Evolutionary conservation across 768 basidiomycete species (phyloP).

Genomic region (Tulasnella sp.): DNA sequence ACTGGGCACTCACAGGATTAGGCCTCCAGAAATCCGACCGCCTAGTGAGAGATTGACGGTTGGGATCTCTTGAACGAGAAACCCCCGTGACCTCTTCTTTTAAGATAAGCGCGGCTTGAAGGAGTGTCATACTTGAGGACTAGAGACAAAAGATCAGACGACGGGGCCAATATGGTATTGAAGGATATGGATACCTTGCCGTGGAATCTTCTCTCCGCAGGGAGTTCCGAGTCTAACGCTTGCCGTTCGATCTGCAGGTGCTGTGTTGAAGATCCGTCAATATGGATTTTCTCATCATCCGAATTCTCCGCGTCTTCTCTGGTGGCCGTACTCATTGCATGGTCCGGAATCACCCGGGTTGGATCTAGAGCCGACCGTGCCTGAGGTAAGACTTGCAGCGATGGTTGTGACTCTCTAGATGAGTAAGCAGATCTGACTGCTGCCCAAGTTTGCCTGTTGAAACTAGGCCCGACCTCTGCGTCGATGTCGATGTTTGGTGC

Average conservation of each 20-base stretch:
- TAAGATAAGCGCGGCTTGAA: conserved; percentile 46
- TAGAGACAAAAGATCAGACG: neutral
- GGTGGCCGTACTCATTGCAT: neutral
- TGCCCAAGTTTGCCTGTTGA: conserved; percentile 12
- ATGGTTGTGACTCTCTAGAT: neutral
- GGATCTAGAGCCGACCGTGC: neutral
- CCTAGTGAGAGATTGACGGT: conserved; percentile 16
- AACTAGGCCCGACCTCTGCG: conserved; percentile 9
- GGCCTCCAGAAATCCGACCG: conserved; percentile 16
- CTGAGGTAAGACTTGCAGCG: neutral
- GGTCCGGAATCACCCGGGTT: neutral
- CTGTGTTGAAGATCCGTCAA: neutral
- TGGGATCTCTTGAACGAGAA: conserved; percentile 32
- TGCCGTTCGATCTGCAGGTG: neutral
- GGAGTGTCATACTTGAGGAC: conserved; percentile 31
- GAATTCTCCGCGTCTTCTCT: neutral
- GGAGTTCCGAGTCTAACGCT: neutral
- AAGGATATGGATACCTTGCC: conserved; percentile 1
- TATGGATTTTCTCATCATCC: neutral
- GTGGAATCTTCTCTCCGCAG: conserved; percentile 8
- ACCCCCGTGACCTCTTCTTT: conserved; percentile 49
- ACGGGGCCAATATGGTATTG: neutral
- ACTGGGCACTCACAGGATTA: conserved; percentile 6
- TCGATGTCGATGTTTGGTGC: conserved; percentile 26
- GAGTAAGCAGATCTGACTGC: conserved; percentile 19